Evolutionary conservation across 805 yeast genomes (phyloP).

Genomic region (Yarrowia yakushimensis): DNA sequence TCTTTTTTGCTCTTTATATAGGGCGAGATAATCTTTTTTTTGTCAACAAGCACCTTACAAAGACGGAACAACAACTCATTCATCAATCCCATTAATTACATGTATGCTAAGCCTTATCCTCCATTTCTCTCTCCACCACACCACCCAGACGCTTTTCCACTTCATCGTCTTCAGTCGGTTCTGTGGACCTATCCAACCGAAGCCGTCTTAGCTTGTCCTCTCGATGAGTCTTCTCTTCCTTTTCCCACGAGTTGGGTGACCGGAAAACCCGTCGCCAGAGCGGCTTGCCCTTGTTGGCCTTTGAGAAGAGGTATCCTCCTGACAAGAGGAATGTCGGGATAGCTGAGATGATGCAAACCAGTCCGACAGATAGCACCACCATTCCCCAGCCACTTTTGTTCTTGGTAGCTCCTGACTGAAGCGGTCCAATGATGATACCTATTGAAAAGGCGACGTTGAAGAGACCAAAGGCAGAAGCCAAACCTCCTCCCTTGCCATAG

Average conservation of each 20-base stretch:
- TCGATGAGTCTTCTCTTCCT: background rate
- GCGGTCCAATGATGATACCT: conserved; percentile 38
- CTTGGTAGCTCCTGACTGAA: conserved; percentile 34
- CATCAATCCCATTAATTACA: too few species aligned
- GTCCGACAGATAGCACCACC: conserved; percentile 30
- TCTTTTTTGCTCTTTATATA: too few species aligned
- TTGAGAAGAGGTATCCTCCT: conserved; percentile 31
- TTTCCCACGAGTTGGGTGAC: background rate
- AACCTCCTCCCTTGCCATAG: conserved; percentile 36
- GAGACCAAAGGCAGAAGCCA: conserved; percentile 38
- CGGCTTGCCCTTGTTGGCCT: background rate
- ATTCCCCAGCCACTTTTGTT: conserved; percentile 33
- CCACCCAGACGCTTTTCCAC: background rate
- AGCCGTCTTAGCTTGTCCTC: background rate
- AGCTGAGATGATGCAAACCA: conserved; percentile 28
- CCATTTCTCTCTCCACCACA: background rate
- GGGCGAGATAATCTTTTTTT: too few species aligned
- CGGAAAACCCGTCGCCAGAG: background rate
- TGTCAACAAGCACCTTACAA: too few species aligned
- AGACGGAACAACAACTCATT: too few species aligned
- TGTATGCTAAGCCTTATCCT: background rate
- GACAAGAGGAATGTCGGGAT: conserved; percentile 34
- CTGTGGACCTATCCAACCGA: background rate
- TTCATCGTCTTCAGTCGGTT: background rate
- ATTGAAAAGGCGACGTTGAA: conserved; percentile 38